A percentile compares a stretch with the other conserved stretches of the same genome.
Conservation (phyloP, 805 yeast species). For the Kazachstania africana region DNA sequence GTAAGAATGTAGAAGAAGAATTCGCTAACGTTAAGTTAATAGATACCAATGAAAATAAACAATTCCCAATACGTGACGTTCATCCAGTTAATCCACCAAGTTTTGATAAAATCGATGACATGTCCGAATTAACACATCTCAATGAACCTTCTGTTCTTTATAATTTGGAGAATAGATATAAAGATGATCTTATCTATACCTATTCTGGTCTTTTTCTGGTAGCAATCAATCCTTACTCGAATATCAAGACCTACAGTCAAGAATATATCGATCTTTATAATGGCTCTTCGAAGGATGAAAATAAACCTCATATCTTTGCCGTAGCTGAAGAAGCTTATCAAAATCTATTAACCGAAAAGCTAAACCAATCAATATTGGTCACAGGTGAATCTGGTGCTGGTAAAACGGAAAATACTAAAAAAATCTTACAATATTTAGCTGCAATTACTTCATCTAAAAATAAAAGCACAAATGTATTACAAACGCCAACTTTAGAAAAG, state of each 20-base stretch:
- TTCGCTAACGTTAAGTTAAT: conserved; percentile 10
- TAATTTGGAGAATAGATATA: conserved; percentile 68
- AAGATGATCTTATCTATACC: conserved; percentile 73
- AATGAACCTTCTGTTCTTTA: conserved; percentile 94
- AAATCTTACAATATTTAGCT: conserved; percentile 83
- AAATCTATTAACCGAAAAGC: conserved; percentile 52
- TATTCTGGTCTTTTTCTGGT: conserved; percentile 92
- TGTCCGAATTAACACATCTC: conserved; percentile 89
- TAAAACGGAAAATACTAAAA: conserved; percentile 93
- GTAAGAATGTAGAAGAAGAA: conserved; percentile 11
- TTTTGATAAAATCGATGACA: conserved; percentile 83
- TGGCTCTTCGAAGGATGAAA: conserved; percentile 31
- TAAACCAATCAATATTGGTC: conserved; percentile 85
- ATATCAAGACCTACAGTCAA: conserved; percentile 56
- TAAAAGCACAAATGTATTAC: not conserved
- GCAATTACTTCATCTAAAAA: conserved; percentile 47
- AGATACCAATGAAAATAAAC: conserved; percentile 8
- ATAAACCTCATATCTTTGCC: conserved; percentile 83
- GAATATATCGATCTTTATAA: conserved; percentile 49
- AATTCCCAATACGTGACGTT: conserved; percentile 27
- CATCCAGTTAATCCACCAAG: conserved; percentile 66
- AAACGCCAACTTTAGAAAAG: not conserved
- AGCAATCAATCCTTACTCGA: conserved; percentile 85
- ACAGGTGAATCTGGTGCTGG: conserved; percentile 99
- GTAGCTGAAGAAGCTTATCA: conserved; percentile 79